phyloP scores from a whole-genome alignment of 352 stramenopile genomes.

The Phytopythium oedochilum region DNA sequence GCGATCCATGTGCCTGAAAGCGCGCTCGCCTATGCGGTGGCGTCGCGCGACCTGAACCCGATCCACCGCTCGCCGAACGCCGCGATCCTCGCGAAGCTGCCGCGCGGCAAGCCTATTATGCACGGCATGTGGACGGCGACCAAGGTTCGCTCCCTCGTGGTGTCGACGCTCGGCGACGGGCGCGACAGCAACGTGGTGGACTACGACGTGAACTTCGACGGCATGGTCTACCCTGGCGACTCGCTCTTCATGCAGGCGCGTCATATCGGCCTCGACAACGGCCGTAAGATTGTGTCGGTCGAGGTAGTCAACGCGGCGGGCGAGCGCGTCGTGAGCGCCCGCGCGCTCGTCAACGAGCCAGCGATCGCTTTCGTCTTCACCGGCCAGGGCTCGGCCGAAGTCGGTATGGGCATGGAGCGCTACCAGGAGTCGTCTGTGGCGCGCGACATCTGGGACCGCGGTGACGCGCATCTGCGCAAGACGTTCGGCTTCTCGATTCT shows the following conservation, averaged over 20 bases:
- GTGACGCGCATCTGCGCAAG: slow-evolving; percentile 58
- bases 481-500: slow-evolving; percentile 89
- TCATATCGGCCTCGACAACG: slow-evolving; percentile 58
- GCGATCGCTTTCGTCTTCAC: slow-evolving; percentile 85
- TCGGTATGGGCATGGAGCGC: slow-evolving; percentile 89
- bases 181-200: slow-evolving; percentile 65
- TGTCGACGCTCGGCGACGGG: slow-evolving; percentile 37
- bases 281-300: slow-evolving; percentile 65
- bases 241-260: slow-evolving; percentile 74
- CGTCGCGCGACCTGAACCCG: slow-evolving; percentile 82
- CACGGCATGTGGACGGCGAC: slow-evolving; percentile 86
- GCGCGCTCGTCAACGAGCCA: slow-evolving; percentile 61
- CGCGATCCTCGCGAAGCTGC: slow-evolving; percentile 69
- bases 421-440: slow-evolving; percentile 67
- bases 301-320: slow-evolving; percentile 68
- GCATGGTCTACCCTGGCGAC: slow-evolving; percentile 86
- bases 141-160: slow-evolving; percentile 73
- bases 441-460: slow-evolving; percentile 78
- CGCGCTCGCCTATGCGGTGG: slow-evolving; percentile 67
- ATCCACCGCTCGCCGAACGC: slow-evolving; percentile 81
- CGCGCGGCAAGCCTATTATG: slow-evolving; percentile 77
- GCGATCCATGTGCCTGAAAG: slow-evolving; percentile 59
- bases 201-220: slow-evolving; percentile 81
- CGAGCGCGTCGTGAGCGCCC: slow-evolving; percentile 72
- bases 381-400: slow-evolving; percentile 74